Evolutionary conservation across 371 early-diverging fungal genomes (phyloP).

Genomic region (Apophysomyces sp.): DNA sequence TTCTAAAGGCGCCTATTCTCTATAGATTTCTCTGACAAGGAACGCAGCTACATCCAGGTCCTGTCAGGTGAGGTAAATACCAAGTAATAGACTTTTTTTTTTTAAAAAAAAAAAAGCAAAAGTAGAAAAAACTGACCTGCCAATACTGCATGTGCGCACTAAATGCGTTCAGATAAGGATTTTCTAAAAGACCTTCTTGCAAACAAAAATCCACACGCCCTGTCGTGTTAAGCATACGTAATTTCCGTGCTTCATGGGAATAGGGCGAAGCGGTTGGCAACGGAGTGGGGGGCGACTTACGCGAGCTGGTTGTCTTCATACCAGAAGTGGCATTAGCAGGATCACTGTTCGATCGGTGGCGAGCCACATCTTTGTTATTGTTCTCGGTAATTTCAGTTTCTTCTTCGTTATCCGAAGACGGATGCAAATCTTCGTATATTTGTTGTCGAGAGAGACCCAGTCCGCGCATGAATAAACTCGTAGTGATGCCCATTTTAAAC

Average conservation of each 20-base stretch:
- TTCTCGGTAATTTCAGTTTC: conserved; percentile 15
- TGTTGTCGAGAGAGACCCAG: conserved; percentile 47
- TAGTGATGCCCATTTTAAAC: conserved; percentile 58
- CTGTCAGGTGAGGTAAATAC: conserved; percentile 1
- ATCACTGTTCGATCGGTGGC: conserved; percentile 35
- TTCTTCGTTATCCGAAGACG: conserved; percentile 15
- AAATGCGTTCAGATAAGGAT: conserved; percentile 75
- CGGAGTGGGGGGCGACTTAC: conserved; percentile 24
- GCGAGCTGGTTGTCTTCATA: conserved; percentile 3
- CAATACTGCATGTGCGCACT: conserved; percentile 81
- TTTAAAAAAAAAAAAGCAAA: not conserved
- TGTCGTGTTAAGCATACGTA: conserved; percentile 63
- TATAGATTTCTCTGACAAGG: conserved; percentile 54
- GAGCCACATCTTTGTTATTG: conserved; percentile 12
- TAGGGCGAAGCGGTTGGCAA: conserved; percentile 21
- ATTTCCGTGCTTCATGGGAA: conserved; percentile 40
- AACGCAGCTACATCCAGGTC: conserved; percentile 71
- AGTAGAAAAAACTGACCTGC: conserved; percentile 28
- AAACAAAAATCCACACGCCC: conserved; percentile 79
- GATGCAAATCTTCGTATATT: conserved; percentile 39
- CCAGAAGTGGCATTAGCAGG: conserved; percentile 14
- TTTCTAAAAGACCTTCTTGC: conserved; percentile 79
- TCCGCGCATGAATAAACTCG: conserved; percentile 54
- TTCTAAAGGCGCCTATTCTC: conserved; percentile 5
- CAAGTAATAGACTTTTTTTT: not conserved